Conservation (phyloP, 2,329 filamentous ascomycete species). For the Claviceps quebecensis region DNA sequence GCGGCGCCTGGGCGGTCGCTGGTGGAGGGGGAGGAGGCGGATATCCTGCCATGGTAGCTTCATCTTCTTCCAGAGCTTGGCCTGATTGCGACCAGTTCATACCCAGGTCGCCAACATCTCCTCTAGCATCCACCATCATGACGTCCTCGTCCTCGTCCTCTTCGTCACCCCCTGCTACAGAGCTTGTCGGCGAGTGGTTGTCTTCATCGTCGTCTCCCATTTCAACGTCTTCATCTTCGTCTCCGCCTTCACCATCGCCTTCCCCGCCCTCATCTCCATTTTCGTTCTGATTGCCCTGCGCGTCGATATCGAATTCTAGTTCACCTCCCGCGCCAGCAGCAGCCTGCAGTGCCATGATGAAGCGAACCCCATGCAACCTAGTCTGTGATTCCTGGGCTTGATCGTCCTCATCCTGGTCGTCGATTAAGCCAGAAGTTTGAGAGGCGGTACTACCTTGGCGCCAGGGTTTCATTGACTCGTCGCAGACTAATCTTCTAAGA, state of each 20-base stretch:
- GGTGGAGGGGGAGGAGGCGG: constrained; percentile 51
- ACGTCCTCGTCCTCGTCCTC: constrained; percentile 41
- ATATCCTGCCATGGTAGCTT: constrained; percentile 66
- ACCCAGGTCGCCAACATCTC: constrained; percentile 30
- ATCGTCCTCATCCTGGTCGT: constrained; percentile 33
- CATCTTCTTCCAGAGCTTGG: constrained; percentile 58
- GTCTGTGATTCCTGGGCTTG: constrained; percentile 27
- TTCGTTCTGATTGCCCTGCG: constrained; percentile 33
- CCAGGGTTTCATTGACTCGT: constrained; percentile 84
- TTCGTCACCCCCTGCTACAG: constrained; percentile 25
- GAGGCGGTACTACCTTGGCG: constrained; percentile 68
- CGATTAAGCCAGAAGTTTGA: constrained; percentile 42
- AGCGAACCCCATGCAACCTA: constrained; percentile 18
- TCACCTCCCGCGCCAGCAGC: constrained; percentile 16
- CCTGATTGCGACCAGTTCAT: constrained; percentile 42
- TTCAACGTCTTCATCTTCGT: constrained; percentile 43
- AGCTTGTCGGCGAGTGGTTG: constrained; percentile 20
- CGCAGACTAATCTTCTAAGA: constrained; percentile 69
- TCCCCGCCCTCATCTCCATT: constrained; percentile 42
- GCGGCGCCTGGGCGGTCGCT: constrained; percentile 44
- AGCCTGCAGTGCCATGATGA: constrained; percentile 23
- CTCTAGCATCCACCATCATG: constrained; percentile 41
- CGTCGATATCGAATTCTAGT: constrained; percentile 17
- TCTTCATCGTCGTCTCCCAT: constrained; percentile 28
- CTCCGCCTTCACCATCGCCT: constrained; percentile 39